Percentiles rank a stretch among this genome's conserved stretches.
Evolutionary conservation across 73 alveolate species (phyloP).

Genomic region (Paramecium primaurelia): DNA sequence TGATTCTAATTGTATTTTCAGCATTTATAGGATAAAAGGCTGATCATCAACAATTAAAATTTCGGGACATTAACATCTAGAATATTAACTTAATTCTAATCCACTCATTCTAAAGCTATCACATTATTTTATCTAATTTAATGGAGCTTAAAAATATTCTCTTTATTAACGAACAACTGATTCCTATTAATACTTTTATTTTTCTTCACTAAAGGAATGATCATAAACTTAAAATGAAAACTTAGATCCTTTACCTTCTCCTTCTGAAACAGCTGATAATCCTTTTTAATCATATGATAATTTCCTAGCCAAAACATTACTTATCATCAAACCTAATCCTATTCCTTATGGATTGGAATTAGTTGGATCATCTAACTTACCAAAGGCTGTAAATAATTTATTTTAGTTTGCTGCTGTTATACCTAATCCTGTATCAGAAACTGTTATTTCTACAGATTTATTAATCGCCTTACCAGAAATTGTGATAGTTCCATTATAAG

Average conservation of each 20-base stretch:
- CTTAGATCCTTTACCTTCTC: constrained; percentile 54
- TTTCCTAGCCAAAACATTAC: constrained; percentile 60
- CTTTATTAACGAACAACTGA: not conserved
- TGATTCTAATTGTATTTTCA: not conserved
- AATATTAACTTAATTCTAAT: constrained; percentile 13
- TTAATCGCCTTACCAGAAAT: not conserved
- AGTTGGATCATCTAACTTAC: constrained; percentile 67
- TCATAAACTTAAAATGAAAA: constrained; percentile 35
- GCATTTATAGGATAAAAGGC: not conserved
- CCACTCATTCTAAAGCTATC: constrained; percentile 43
- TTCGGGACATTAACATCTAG: constrained; percentile 37
- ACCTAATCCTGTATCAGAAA: constrained; percentile 60
- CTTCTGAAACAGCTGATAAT: constrained; percentile 37
- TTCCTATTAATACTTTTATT: not conserved
- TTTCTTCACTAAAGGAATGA: not conserved
- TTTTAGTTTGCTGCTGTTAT: constrained; percentile 57
- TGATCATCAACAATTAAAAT: constrained; percentile 26
- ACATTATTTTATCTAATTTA: not conserved
- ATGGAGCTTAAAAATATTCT: not conserved
- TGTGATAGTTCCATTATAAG: constrained; percentile 30
- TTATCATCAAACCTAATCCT: constrained; percentile 74
- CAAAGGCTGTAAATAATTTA: constrained; percentile 68
- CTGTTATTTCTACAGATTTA: constrained; percentile 8
- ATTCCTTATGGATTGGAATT: constrained; percentile 69
- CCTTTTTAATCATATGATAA: constrained; percentile 50